phyloP scores from a whole-genome alignment of 176 grass and related monocot species.

The Chrysopogon serrulatus region DNA sequence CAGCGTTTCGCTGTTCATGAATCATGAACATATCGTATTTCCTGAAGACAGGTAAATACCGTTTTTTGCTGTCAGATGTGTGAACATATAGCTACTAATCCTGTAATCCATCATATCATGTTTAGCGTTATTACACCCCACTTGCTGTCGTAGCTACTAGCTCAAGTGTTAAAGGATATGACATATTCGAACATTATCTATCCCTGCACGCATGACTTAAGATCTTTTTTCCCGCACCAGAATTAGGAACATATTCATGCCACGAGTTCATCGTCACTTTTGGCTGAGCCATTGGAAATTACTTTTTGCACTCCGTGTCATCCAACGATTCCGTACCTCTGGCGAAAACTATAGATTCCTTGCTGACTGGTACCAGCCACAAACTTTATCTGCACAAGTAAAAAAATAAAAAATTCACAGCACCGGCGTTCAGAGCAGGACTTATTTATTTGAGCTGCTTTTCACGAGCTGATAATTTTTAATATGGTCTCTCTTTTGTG shows the following conservation, averaged over 20 bases:
- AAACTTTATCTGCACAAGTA: not conserved
- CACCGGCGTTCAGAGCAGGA: too few species aligned
- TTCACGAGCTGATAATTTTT: not conserved
- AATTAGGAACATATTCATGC: constrained; percentile 14
- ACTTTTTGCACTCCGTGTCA: not conserved
- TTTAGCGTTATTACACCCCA: not conserved
- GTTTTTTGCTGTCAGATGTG: not conserved
- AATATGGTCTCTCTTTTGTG: not conserved
- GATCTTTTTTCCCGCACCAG: too few species aligned
- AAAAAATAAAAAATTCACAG: too few species aligned
- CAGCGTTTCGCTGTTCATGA: not conserved
- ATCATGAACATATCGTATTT: not conserved
- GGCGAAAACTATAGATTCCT: constrained; percentile 3
- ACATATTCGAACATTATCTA: not conserved
- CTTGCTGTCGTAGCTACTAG: not conserved
- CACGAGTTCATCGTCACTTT: not conserved
- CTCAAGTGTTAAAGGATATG: not conserved
- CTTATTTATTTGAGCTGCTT: too few species aligned
- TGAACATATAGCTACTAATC: not conserved
- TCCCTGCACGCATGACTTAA: too few species aligned
- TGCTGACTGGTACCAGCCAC: not conserved
- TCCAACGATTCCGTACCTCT: not conserved
- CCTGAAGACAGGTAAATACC: not conserved
- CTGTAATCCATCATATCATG: not conserved
- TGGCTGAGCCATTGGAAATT: not conserved